These are phyloP conservation scores for Neurospora intermedia DNA, from an alignment of 495 filamentous ascomycete genomes.

Conservation along the genomic window DNA sequence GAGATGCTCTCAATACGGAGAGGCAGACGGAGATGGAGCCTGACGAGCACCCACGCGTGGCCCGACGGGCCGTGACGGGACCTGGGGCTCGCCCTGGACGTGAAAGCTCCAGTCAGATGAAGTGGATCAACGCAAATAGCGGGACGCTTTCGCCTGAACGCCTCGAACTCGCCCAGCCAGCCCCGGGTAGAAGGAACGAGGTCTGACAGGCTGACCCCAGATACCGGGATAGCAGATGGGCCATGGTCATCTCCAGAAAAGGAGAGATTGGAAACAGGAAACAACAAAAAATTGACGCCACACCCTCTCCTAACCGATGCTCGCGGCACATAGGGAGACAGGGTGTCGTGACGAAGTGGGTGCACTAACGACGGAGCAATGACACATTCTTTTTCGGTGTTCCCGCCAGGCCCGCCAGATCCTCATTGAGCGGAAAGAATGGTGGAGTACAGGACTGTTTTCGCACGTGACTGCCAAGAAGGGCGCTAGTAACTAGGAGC, in stretches of 20 bases:
- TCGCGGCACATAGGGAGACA: background rate
- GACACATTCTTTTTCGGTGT: constrained; percentile 6
- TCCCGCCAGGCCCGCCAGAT: constrained; percentile 5
- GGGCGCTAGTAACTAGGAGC: constrained; percentile 2
- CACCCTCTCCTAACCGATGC: background rate
- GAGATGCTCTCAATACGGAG: background rate
- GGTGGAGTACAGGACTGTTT: constrained; percentile 18
- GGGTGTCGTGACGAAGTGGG: background rate
- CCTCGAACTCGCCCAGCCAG: background rate
- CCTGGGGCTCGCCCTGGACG: background rate
- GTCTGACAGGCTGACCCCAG: background rate
- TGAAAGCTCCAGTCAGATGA: background rate
- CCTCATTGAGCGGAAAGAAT: constrained; percentile 6
- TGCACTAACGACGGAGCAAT: background rate
- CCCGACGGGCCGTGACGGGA: background rate
- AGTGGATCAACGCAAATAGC: background rate
- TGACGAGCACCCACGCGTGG: background rate
- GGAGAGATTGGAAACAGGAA: background rate
- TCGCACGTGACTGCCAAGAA: constrained; percentile 17
- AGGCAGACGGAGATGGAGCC: background rate
- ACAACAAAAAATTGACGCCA: background rate
- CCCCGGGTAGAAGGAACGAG: background rate
- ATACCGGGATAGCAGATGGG: background rate
- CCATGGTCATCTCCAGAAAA: background rate
- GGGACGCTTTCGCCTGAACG: background rate